These are phyloP conservation scores for Ambrosiella cleistominuta DNA, from an alignment of 2,329 filamentous ascomycete species.

Conservation along the genomic window DNA sequence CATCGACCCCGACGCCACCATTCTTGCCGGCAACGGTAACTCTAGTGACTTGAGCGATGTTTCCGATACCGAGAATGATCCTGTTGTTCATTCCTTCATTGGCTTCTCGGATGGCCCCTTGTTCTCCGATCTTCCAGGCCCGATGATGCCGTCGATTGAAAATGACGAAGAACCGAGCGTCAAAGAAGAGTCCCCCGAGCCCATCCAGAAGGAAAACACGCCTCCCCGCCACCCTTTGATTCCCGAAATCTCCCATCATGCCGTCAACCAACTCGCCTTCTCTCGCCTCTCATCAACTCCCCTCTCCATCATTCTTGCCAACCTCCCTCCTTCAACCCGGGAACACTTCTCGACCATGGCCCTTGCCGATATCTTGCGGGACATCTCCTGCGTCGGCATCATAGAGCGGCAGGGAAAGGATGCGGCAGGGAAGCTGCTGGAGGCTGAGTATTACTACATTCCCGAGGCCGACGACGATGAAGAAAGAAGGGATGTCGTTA, in stretches of 20 bases:
- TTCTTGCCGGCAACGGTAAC: background rate
- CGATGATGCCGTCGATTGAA: background rate
- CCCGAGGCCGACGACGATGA: slow-evolving; percentile 71
- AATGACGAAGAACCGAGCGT: background rate
- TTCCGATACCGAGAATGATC: slow-evolving; percentile 59
- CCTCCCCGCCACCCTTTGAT: slow-evolving; percentile 14
- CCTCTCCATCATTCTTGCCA: slow-evolving; percentile 71
- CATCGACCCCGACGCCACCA: slow-evolving; percentile 22
- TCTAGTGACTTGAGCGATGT: slow-evolving; percentile 38
- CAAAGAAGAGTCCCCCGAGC: background rate
- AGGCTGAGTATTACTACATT: slow-evolving; percentile 95
- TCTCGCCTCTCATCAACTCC: slow-evolving; percentile 84
- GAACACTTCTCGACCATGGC: slow-evolving; percentile 41
- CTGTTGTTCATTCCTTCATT: slow-evolving; percentile 81
- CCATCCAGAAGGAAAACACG: background rate
- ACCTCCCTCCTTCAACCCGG: slow-evolving; percentile 55
- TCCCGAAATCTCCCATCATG: slow-evolving; percentile 54
- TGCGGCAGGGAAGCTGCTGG: slow-evolving; percentile 77
- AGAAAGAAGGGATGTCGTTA: slow-evolving; percentile 56
- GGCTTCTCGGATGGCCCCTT: slow-evolving; percentile 50
- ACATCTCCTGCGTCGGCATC: slow-evolving; percentile 65
- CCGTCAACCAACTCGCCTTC: slow-evolving; percentile 88
- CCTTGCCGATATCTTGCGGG: slow-evolving; percentile 48
- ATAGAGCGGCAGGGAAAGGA: slow-evolving; percentile 87
- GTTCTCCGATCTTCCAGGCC: slow-evolving; percentile 29